Percentiles rank a stretch among this genome's conserved stretches.
Conservation (phyloP, 2,329 filamentous ascomycete genomes). For the Aspergillus felis region DNA sequence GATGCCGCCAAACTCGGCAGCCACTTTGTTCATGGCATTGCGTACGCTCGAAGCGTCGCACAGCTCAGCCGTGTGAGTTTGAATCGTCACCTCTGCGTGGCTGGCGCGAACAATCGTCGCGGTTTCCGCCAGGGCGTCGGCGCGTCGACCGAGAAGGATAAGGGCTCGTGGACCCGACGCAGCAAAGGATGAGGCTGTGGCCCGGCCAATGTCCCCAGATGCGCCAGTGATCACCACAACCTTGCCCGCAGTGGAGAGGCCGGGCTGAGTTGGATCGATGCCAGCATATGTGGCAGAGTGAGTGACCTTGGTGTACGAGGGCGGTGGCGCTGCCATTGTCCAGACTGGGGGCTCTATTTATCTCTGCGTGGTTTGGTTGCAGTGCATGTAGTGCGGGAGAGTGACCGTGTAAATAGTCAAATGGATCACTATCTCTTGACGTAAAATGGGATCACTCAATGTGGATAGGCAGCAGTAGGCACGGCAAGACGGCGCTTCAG, state of each 20-base stretch:
- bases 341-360: not conserved
- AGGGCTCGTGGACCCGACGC: constrained; percentile 7
- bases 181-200: constrained; percentile 13
- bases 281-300: constrained; percentile 10
- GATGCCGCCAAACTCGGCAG: constrained; percentile 8
- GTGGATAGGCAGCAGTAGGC: not conserved
- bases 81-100: constrained; percentile 1
- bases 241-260: constrained; percentile 9
- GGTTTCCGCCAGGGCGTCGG: constrained; percentile 3
- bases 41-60: constrained; percentile 1
- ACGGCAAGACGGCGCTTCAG: not conserved
- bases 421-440: not conserved
- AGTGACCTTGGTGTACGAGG: not conserved
- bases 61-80: constrained; percentile 2
- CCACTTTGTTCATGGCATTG: constrained; percentile 2
- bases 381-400: not conserved
- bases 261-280: constrained; percentile 11
- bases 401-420: not conserved
- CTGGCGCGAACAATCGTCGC: not conserved
- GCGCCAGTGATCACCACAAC: constrained; percentile 13
- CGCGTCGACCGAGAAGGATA: constrained; percentile 13
- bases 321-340: not conserved
- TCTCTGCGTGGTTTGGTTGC: not conserved
- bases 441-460: not conserved
- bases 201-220: constrained; percentile 11